These are phyloP conservation scores for Pichiaceae sp. DNA, from an alignment of 1,139 yeast species.

Conservation along the genomic window DNA sequence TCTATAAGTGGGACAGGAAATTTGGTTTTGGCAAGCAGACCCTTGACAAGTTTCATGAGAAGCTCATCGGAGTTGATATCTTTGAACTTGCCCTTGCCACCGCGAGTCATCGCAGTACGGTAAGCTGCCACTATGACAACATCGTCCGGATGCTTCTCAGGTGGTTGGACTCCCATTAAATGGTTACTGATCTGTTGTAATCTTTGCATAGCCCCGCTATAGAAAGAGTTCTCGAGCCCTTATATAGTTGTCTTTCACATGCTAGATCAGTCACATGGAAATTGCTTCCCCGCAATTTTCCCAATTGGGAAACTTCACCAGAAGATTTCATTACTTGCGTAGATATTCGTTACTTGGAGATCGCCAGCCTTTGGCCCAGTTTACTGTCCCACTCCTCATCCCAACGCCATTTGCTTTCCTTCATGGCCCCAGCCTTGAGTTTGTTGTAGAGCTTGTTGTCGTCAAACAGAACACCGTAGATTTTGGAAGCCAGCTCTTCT, in stretches of 20 bases:
- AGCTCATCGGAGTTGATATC: slow-evolving; percentile 72
- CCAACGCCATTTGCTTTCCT: slow-evolving; percentile 68
- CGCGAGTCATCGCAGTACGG: slow-evolving; percentile 84
- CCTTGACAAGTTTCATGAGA: slow-evolving; percentile 46
- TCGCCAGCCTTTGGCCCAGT: slow-evolving; percentile 4
- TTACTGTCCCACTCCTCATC: slow-evolving; percentile 56
- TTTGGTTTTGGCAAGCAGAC: not conserved
- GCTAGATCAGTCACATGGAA: not conserved
- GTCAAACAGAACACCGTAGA: slow-evolving; percentile 35
- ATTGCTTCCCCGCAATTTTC: not conserved
- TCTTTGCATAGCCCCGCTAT: slow-evolving; percentile 52
- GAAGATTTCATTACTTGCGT: not conserved
- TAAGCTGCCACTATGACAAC: slow-evolving; percentile 82
- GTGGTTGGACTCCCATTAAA: slow-evolving; percentile 35
- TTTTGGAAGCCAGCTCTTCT: slow-evolving; percentile 41
- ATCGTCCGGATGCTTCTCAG: slow-evolving; percentile 69
- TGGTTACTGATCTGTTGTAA: slow-evolving; percentile 52
- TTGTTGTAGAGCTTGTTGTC: slow-evolving; percentile 16
- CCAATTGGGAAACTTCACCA: not conserved
- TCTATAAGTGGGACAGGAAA: slow-evolving; percentile 56
- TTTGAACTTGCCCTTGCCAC: slow-evolving; percentile 74
- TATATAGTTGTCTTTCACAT: not conserved
- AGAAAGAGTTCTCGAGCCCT: no score
- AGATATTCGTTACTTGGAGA: not conserved
- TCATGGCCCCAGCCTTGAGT: slow-evolving; percentile 60